Evolutionary conservation across 441 rosid species (phyloP).

Genomic region (Pelargonium australe): DNA sequence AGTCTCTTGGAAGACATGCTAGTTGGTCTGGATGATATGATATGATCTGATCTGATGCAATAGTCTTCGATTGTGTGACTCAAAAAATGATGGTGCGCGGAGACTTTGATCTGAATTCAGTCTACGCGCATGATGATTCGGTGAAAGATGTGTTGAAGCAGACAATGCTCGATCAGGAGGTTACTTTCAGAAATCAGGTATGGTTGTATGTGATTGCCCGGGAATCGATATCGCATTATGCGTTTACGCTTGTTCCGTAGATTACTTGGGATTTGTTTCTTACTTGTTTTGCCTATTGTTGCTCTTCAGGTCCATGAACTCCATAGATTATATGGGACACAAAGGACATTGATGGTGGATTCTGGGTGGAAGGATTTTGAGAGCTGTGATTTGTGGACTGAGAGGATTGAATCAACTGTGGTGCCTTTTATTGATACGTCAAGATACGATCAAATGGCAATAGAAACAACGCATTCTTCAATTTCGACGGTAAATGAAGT

Average conservation of each 20-base stretch:
- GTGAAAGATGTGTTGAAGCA: conserved; percentile 29
- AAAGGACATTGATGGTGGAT: conserved; percentile 37
- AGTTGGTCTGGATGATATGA: background rate
- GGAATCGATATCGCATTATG: conserved; percentile 2
- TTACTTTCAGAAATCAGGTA: conserved; percentile 44
- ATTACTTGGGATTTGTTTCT: conserved; percentile 3
- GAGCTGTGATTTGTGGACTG: conserved; percentile 23
- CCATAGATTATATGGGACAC: conserved; percentile 35
- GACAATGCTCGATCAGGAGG: conserved; percentile 41
- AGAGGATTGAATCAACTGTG: conserved; percentile 19
- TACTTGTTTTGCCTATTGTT: conserved; percentile 5
- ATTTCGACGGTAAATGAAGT: conserved; percentile 28
- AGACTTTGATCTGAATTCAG: conserved; percentile 32
- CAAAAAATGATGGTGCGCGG: conserved; percentile 29
- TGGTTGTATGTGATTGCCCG: conserved; percentile 2
- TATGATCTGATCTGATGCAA: conserved; percentile 15
- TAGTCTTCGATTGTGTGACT: conserved; percentile 10
- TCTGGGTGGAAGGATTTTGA: conserved; percentile 21
- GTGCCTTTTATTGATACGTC: conserved; percentile 17
- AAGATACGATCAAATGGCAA: conserved; percentile 16
- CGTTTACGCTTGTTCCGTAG: conserved; percentile 8
- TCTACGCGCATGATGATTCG: conserved; percentile 24
- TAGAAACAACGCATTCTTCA: conserved; percentile 18
- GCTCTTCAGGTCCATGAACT: conserved; percentile 41
- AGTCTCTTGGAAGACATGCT: background rate